Evolutionary conservation across 1,284 basidiomycete species (phyloP).

Genomic region (Ganoderma sinense): DNA sequence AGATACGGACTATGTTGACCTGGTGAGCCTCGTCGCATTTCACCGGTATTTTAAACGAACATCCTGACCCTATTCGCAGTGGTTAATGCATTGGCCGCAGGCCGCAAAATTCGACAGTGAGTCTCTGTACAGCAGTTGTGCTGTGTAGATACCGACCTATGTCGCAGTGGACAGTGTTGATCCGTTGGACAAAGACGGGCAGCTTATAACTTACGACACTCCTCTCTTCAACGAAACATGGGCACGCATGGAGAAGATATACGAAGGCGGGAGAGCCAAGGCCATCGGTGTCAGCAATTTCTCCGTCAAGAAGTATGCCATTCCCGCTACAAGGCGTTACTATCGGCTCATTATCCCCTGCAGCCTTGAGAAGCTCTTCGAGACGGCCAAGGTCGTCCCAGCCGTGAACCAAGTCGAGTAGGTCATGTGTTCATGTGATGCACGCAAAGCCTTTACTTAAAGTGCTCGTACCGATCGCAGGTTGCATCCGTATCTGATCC

Average conservation of each 20-base stretch:
- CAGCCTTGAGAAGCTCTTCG: constrained; percentile 52
- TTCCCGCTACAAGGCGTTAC: not conserved
- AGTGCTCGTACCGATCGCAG: constrained; percentile 14
- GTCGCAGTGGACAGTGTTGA: constrained; percentile 31
- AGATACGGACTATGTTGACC: constrained; percentile 41
- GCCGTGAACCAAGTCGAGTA: constrained; percentile 72
- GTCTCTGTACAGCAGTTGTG: not conserved
- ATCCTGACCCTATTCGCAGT: constrained; percentile 25
- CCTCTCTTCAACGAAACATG: constrained; percentile 62
- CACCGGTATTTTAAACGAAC: not conserved
- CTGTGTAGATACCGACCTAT: not conserved
- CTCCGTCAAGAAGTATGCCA: constrained; percentile 59
- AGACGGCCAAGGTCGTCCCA: constrained; percentile 55
- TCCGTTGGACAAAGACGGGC: constrained; percentile 32
- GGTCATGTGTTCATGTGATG: constrained; percentile 31
- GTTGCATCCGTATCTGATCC: constrained; percentile 63
- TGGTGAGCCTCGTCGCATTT: constrained; percentile 30
- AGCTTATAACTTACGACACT: constrained; percentile 45
- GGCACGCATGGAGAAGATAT: constrained; percentile 64
- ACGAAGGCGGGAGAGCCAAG: constrained; percentile 54
- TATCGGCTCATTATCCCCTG: not conserved
- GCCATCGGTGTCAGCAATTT: constrained; percentile 78
- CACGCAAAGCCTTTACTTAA: constrained; percentile 2
- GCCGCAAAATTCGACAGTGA: constrained; percentile 35
- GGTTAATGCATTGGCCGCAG: constrained; percentile 44